Evolutionary conservation across 2,329 filamentous ascomycete genomes (phyloP).

Genomic region (Ascochyta rabiei): DNA sequence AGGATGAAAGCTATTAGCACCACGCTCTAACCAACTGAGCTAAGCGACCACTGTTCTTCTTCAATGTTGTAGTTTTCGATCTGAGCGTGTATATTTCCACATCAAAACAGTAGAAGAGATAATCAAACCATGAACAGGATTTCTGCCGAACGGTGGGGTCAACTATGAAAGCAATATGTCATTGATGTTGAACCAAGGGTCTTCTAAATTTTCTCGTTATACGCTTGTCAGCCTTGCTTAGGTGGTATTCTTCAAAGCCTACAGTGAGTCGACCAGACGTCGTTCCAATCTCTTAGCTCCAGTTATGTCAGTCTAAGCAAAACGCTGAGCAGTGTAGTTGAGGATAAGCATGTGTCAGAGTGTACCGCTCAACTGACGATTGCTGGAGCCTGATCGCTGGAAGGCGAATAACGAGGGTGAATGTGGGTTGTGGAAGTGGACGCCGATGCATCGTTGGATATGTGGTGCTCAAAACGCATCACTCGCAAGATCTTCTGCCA

Average conservation of each 20-base stretch:
- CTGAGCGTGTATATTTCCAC: not conserved
- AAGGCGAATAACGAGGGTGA: too few species aligned
- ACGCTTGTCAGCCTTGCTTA: too few species aligned
- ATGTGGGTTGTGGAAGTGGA: not conserved
- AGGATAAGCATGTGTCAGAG: too few species aligned
- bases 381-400: too few species aligned
- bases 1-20: conserved; percentile 25
- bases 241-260: too few species aligned
- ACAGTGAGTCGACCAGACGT: too few species aligned
- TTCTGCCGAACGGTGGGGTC: not conserved
- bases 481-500: conserved; percentile 76
- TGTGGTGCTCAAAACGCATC: conserved; percentile 33
- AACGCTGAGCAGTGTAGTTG: too few species aligned
- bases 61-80: not conserved
- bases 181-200: not conserved
- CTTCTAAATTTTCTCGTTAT: not conserved
- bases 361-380: too few species aligned
- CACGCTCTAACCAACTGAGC: conserved; percentile 33
- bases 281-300: too few species aligned
- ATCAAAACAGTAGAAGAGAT: too few species aligned
- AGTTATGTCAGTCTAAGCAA: too few species aligned
- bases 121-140: too few species aligned
- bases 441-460: not conserved
- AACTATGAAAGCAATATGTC: not conserved
- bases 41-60: conserved; percentile 23